These are phyloP conservation scores for Cardamine resedifolia DNA, from an alignment of 345 rosid genomes.

Conservation along the genomic window DNA sequence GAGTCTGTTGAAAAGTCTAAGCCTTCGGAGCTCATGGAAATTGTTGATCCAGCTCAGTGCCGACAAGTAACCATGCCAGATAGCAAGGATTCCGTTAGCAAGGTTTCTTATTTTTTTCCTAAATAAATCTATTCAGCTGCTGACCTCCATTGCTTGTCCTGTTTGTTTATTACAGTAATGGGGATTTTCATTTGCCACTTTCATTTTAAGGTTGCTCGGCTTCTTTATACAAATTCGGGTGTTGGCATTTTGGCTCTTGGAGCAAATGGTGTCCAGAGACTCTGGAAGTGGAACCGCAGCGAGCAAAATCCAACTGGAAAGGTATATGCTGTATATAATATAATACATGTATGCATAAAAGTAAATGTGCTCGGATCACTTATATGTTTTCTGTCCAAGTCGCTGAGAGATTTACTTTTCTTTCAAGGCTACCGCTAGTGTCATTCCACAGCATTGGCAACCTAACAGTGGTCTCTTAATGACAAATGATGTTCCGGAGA, in stretches of 20 bases:
- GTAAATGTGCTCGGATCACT: not conserved
- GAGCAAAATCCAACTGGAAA: constrained; percentile 57
- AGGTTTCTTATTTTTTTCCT: constrained; percentile 48
- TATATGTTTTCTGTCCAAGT: not conserved
- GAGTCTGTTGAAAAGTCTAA: constrained; percentile 67
- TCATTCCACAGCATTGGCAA: constrained; percentile 71
- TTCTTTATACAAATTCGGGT: constrained; percentile 56
- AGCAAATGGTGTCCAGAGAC: constrained; percentile 53
- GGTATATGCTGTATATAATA: constrained; percentile 30
- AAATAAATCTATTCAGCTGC: not conserved
- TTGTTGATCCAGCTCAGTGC: constrained; percentile 65
- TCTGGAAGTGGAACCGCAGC: constrained; percentile 58
- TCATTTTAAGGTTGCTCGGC: constrained; percentile 47
- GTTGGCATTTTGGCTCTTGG: constrained; percentile 51
- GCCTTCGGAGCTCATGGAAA: constrained; percentile 79
- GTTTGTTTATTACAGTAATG: not conserved
- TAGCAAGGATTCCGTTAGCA: constrained; percentile 68
- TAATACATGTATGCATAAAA: not conserved
- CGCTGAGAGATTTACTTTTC: constrained; percentile 7
- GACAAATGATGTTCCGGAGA: constrained; percentile 73
- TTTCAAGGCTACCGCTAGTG: constrained; percentile 62
- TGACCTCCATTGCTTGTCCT: not conserved
- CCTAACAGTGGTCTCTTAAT: constrained; percentile 72
- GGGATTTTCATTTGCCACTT: constrained; percentile 2
- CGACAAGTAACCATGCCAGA: constrained; percentile 73